phyloP scores from a whole-genome alignment of 1,284 basidiomycete species.

The Leccinum proliferum region DNA sequence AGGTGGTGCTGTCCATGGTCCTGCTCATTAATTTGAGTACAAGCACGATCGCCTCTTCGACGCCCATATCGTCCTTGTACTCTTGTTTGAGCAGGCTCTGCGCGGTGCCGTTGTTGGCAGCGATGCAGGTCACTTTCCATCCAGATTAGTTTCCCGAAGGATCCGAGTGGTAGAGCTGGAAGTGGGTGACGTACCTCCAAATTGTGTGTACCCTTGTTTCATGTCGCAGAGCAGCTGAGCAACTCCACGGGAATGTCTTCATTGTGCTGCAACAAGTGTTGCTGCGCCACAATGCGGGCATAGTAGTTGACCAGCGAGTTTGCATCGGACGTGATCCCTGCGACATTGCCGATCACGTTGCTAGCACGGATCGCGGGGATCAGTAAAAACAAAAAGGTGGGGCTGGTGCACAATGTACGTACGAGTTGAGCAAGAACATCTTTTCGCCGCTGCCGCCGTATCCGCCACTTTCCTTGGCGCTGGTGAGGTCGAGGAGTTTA shows the following conservation, averaged over 20 bases:
- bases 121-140: slow-evolving; percentile 99
- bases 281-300: slow-evolving; percentile 80
- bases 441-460: slow-evolving; percentile 97
- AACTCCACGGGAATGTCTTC: slow-evolving; percentile 98
- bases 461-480: slow-evolving; percentile 74
- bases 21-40: slow-evolving; percentile 97
- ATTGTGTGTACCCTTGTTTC: slow-evolving; percentile 99
- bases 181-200: slow-evolving; percentile 80
- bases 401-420: slow-evolving; percentile 31
- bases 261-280: slow-evolving; percentile 86
- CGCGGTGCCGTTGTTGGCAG: slow-evolving; percentile 93
- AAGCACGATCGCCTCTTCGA: slow-evolving; percentile 90
- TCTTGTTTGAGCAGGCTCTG: slow-evolving; percentile 97
- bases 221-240: slow-evolving; percentile 94
- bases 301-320: slow-evolving; percentile 98
- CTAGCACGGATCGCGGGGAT: slow-evolving; percentile 35
- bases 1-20: slow-evolving; percentile 98
- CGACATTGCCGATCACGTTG: slow-evolving; percentile 93
- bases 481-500: slow-evolving; percentile 89
- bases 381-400: background rate
- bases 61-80: slow-evolving; percentile 91
- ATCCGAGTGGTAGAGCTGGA: slow-evolving; percentile 98
- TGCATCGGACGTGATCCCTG: slow-evolving; percentile 95
- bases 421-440: slow-evolving; percentile 92
- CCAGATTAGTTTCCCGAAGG: slow-evolving; percentile 98